Evolutionary conservation across 2,329 filamentous ascomycete species (phyloP).

Genomic region (Daldinia eschscholtzii): DNA sequence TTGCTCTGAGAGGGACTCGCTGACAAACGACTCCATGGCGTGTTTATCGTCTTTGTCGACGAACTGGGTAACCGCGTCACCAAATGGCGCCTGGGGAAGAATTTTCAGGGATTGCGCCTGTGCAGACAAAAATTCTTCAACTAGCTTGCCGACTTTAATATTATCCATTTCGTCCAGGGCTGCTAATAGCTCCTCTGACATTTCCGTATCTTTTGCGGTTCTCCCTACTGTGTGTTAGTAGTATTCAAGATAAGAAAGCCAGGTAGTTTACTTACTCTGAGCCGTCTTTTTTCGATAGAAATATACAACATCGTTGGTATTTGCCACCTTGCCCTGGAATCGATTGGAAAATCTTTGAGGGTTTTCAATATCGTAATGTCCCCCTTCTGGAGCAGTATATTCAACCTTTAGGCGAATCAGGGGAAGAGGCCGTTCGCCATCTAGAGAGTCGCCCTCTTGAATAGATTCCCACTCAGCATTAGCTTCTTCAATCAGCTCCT

Average conservation of each 20-base stretch:
- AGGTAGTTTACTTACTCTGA: constrained; percentile 56
- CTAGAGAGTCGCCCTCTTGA: constrained; percentile 73
- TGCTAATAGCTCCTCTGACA: constrained; percentile 74
- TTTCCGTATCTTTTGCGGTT: constrained; percentile 63
- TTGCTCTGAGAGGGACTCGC: constrained; percentile 76
- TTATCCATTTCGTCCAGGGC: constrained; percentile 75
- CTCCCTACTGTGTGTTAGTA: constrained; percentile 43
- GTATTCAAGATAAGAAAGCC: background rate
- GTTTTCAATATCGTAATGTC: constrained; percentile 91
- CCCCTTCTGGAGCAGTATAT: constrained; percentile 85
- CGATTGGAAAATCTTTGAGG: constrained; percentile 95
- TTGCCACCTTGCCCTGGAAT: constrained; percentile 91
- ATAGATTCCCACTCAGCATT: constrained; percentile 82
- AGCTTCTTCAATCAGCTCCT: constrained; percentile 89
- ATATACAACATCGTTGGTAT: constrained; percentile 91
- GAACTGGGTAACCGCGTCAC: constrained; percentile 91
- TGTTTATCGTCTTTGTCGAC: constrained; percentile 96
- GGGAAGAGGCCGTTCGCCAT: constrained; percentile 77
- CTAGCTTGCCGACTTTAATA: constrained; percentile 88
- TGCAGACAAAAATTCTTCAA: constrained; percentile 86
- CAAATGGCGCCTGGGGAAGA: constrained; percentile 90
- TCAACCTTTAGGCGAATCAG: constrained; percentile 92
- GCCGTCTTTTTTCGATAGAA: constrained; percentile 90
- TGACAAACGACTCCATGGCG: constrained; percentile 85
- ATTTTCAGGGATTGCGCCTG: constrained; percentile 94